Percentiles rank a stretch among this genome's conserved stretches.
phyloP scores from a whole-genome alignment of 1,284 basidiomycete species.

The Blastosporella zonata region DNA sequence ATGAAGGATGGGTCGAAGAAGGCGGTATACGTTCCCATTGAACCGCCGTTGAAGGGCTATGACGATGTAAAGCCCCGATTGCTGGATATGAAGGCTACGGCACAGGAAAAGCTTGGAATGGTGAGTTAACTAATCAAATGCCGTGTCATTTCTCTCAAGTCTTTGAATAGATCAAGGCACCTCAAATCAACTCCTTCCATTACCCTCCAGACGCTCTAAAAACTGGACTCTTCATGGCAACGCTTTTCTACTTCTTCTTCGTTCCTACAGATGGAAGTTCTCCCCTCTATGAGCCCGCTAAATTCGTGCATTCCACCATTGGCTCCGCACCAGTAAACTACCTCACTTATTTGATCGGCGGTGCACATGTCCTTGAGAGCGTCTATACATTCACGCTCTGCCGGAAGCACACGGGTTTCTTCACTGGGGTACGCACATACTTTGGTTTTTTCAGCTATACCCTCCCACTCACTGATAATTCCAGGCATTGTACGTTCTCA shows the following conservation, averaged over 20 bases:
- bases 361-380: slow-evolving; percentile 48
- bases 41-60: slow-evolving; percentile 69
- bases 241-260: slow-evolving; percentile 39
- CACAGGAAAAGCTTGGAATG: slow-evolving; percentile 41
- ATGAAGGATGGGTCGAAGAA: slow-evolving; percentile 47
- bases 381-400: slow-evolving; percentile 54
- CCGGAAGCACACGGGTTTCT: slow-evolving; percentile 52
- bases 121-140: slow-evolving; percentile 37
- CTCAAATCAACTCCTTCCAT: slow-evolving; percentile 56
- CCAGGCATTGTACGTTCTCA: slow-evolving; percentile 49
- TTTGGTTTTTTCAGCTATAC: not conserved
- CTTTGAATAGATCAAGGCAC: slow-evolving; percentile 51
- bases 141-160: not conserved
- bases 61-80: slow-evolving; percentile 78
- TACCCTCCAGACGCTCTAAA: slow-evolving; percentile 32
- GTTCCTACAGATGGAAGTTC: slow-evolving; percentile 31
- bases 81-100: slow-evolving; percentile 34
- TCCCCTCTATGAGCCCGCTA: slow-evolving; percentile 27
- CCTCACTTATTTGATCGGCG: slow-evolving; percentile 17
- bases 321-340: slow-evolving; percentile 18
- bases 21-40: slow-evolving; percentile 53
- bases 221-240: slow-evolving; percentile 23
- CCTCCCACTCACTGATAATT: not conserved
- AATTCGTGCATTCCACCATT: slow-evolving; percentile 19
- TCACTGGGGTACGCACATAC: slow-evolving; percentile 48